Evolutionary conservation across 2,329 filamentous ascomycete genomes (phyloP).

Genomic region (Claviceps sp.): DNA sequence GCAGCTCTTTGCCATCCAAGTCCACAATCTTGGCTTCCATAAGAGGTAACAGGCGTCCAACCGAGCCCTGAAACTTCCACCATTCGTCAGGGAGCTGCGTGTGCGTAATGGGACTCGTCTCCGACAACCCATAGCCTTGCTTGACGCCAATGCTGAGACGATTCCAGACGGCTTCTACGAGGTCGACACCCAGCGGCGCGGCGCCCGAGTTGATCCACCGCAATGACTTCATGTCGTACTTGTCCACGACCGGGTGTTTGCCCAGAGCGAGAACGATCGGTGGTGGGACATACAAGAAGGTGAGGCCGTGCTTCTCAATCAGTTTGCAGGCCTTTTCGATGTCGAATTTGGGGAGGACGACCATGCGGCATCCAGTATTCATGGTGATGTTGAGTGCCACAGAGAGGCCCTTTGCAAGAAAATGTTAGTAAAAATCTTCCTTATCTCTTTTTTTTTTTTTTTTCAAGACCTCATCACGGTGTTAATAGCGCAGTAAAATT

Average conservation of each 20-base stretch:
- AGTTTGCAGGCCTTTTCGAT: slow-evolving; percentile 64
- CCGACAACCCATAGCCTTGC: slow-evolving; percentile 83
- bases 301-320: slow-evolving; percentile 63
- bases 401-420: slow-evolving; percentile 16
- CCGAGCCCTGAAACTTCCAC: slow-evolving; percentile 61
- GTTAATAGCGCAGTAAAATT: too few relatives aligned
- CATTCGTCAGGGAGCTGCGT: slow-evolving; percentile 64
- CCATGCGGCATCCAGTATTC: slow-evolving; percentile 53
- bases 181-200: slow-evolving; percentile 67
- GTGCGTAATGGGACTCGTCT: slow-evolving; percentile 71
- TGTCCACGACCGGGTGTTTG: slow-evolving; percentile 64
- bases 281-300: slow-evolving; percentile 70
- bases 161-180: slow-evolving; percentile 62
- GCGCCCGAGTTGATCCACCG: slow-evolving; percentile 81
- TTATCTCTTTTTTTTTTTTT: neutral
- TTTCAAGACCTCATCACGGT: neutral
- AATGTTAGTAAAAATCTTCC: neutral
- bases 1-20: slow-evolving; percentile 40
- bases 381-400: slow-evolving; percentile 17
- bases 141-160: slow-evolving; percentile 70
- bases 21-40: slow-evolving; percentile 73
- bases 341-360: slow-evolving; percentile 65
- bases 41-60: slow-evolving; percentile 66
- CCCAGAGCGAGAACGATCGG: slow-evolving; percentile 69
- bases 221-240: slow-evolving; percentile 67